Evolutionary conservation across 2,329 filamentous ascomycete species (phyloP), one percentile per base, ranked within the genome.

Genomic region (Penicillium sp.): DNA sequence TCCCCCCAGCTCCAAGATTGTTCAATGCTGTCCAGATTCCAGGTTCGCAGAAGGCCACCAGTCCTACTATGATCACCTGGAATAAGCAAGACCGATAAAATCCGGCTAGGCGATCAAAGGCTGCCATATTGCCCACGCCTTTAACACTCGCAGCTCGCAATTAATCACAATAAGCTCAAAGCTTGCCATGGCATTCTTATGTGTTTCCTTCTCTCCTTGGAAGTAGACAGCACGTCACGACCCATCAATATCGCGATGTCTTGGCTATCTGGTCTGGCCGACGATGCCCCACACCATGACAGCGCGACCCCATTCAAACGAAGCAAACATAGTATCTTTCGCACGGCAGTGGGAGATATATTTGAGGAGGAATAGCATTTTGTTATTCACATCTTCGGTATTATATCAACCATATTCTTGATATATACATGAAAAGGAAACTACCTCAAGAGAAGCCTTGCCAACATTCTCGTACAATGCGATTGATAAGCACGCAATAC

Each of bases 1-100:
- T 61, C 11, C 77, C 76, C 23, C 77, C 77, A 1, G 74, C 77
- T 16, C 77, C 77, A 2, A 78, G 67, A 11, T 71, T 72, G 50
- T 77, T 77, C 46, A 79, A 70, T 16, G 77, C 77, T 53, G 70
- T 72, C 77, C 77, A 79, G 56, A 77, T 76, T 2, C 74, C 75
- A 2, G 74, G 75, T 6, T 74, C 74, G 13, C 71, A 74, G 54
- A 77, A 77, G 3, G 74, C 74, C 28, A 73, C 72, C 14, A 71
- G 60, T 44, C 75, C 71, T 5, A 74, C 74, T 3, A 77, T 62
- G 29, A 71, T 63, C 48, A 77, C 74, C 55, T 77, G 75, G 48
- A 76, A 73, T 40, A 73, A 62, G 3, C 78, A 78, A 39, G 76
- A 77, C 14, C 78, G 74, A 59, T 77, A 80, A 24, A 60, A 34